Evolutionary conservation across 805 yeast genomes (phyloP), one percentile per base, ranked within the genome.

Genomic region (Jamesozyma gamospora): DNA sequence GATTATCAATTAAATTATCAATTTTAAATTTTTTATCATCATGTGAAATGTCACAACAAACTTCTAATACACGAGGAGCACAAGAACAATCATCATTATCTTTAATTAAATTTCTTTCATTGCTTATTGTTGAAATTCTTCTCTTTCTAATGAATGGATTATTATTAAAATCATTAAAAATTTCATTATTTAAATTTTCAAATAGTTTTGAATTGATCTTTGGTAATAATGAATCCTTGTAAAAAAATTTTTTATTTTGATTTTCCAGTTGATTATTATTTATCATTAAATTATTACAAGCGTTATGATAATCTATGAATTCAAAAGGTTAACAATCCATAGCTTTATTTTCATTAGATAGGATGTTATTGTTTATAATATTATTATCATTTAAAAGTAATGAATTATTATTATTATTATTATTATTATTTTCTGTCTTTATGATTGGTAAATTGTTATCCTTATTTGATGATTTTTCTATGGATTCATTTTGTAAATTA

Each of bases 261-360:
- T n/a, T n/a, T n/a, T n/a, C n/a, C n/a, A n/a, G n/a, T n/a, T n/a
- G n/a, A n/a, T n/a, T n/a, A n/a, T n/a, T n/a, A n/a, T n/a, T n/a
- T n/a, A n/a, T n/a, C n/a, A 6, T 21, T 21, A 21, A 21, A 21
- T 33, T 24, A 16, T 29, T 29, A 9, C 18, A n/a, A 13, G 16
- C 15, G 9, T 32, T 25, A 44, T 62, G 66, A 41, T 63, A 60
- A 41, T 67, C 65, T 28, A 65, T 50, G 36, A 64, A 66, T 45
- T 67, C 70, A 43, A 67, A 66, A 48, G 64, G 69, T 35, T 64
- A 62, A 45, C 68, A 62, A 25, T 64, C 70, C 1, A 21, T 29
- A 15, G 31, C 35, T 15, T 25, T 16, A 15, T 29, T 29, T 9
- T 29, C n/a, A 4, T 13, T 10, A n/a, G n/a, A n/a, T n/a, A n/a